Evolutionary conservation across 2,329 filamentous ascomycete genomes (phyloP).

Genomic region (Ampelomyces quisqualis): DNA sequence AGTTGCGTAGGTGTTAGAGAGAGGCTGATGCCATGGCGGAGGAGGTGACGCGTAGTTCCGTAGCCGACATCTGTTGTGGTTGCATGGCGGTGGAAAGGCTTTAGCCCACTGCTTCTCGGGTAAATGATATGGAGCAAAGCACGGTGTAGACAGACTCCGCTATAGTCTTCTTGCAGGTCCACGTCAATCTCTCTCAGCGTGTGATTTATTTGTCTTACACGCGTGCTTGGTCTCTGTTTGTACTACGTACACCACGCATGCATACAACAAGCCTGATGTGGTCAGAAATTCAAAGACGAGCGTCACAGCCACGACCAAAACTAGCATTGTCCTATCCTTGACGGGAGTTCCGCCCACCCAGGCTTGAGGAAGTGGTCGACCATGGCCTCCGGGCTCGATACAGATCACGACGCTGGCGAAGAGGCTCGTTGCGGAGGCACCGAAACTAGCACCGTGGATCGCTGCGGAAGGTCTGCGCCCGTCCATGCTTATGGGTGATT

Average conservation of each 20-base stretch:
- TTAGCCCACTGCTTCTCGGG: constrained; percentile 2
- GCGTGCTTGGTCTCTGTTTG: no score
- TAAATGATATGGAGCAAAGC: constrained; percentile 4
- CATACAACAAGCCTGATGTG: no score
- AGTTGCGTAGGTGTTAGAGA: neutral
- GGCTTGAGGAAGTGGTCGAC: no score
- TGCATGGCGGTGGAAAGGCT: constrained; percentile 4
- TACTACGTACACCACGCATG: no score
- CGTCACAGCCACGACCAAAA: no score
- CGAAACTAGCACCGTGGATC: constrained; percentile 1
- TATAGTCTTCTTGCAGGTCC: neutral
- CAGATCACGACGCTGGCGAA: no score
- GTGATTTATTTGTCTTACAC: no score
- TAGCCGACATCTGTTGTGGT: constrained; percentile 4
- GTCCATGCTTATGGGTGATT: neutral
- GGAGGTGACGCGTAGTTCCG: constrained; percentile 3
- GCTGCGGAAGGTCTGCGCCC: constrained; percentile 2
- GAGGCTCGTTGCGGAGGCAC: no score
- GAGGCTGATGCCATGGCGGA: neutral
- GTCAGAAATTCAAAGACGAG: no score
- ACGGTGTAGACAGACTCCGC: neutral
- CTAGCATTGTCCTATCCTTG: no score
- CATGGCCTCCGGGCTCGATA: neutral
- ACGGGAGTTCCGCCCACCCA: neutral
- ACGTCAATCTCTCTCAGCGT: neutral